Percentiles rank a stretch among this genome's conserved stretches.
Conservation (phyloP, 1,284 basidiomycete genomes). For the Boletus holoroseus region DNA sequence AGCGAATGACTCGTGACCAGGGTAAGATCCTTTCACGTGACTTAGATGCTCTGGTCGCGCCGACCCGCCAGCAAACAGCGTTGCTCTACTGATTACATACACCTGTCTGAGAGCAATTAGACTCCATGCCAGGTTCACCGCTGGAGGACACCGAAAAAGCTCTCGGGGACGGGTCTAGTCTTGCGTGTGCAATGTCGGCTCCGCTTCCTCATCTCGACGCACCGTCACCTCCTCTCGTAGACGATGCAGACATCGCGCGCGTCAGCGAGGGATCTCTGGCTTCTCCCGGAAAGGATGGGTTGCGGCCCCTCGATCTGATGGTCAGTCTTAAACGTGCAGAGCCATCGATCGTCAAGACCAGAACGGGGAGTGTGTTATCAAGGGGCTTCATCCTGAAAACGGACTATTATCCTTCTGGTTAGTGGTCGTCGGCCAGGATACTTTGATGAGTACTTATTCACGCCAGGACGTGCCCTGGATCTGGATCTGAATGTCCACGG, state of each 20-base stretch:
- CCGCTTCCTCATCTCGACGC: constrained; percentile 5
- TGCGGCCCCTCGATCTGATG: constrained; percentile 51
- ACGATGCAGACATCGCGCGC: constrained; percentile 4
- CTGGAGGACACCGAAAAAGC: neutral
- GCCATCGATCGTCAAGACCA: constrained; percentile 78
- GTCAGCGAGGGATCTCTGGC: neutral
- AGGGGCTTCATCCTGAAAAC: constrained; percentile 93
- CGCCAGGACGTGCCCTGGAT: constrained; percentile 75
- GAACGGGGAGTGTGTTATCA: constrained; percentile 83
- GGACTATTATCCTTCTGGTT: constrained; percentile 84
- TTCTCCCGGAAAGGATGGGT: constrained; percentile 5
- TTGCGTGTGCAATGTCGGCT: constrained; percentile 12
- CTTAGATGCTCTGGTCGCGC: no score
- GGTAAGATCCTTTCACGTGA: neutral
- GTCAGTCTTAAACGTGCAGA: constrained; percentile 57
- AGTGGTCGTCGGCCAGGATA: constrained; percentile 4
- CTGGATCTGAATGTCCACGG: constrained; percentile 91
- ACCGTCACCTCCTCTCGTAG: constrained; percentile 6
- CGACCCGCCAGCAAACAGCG: no score
- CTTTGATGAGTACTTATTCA: constrained; percentile 3
- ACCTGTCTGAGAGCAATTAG: neutral
- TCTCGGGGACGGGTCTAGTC: neutral
- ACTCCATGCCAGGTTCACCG: neutral
- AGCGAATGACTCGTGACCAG: no score
- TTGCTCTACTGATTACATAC: no score